Evolutionary conservation across 352 stramenopile genomes (phyloP), one percentile per base, ranked within the genome.

Genomic region (Albugo candida): DNA sequence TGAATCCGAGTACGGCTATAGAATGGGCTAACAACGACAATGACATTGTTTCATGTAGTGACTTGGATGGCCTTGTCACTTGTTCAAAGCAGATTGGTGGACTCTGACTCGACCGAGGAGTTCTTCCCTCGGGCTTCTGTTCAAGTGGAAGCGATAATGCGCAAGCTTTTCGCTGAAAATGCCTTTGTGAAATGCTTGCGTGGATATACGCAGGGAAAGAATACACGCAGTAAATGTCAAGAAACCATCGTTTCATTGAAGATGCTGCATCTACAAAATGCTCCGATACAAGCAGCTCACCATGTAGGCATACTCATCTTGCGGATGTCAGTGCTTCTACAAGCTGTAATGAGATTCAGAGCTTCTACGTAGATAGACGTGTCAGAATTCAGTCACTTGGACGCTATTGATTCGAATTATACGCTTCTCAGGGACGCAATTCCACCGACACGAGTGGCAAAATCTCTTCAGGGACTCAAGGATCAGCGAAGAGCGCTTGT

Each of bases 101-200:
- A 61, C 45, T 52, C 36, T 13, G 60, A 52, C 2, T 13, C 64
- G 1, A 57, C 52, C 6, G 42, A 53, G 0, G 21, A 47, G 14
- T 8, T 56, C 6, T 66, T 67, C 39, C 54, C 56, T 21, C 45
- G 36, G 16, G 65, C 59, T 1, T 52, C 56, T 1, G 53, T 43
- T 18, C 54, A 83, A 50, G 70, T 64, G 21, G 52, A 65, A 24
- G 58, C 60, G 12, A 75, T 85, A 41, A 63, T 85, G 21, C 56
- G 53, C 17, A 53, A 51, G 0, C 54, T 85, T 2, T 61, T 55
- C 17, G 50, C 65, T 34, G 70, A 83, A n/a, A 59, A 72, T 18
- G 70, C 68, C n/a, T 85, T 85, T 42, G 49, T 82, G 38, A 59
- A 64, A 41, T 85, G 73, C 47, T 53, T 85, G 13, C 49, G 65